Evolutionary conservation across 768 basidiomycete genomes (phyloP).

Genomic region (Pleurotus cornucopiae): DNA sequence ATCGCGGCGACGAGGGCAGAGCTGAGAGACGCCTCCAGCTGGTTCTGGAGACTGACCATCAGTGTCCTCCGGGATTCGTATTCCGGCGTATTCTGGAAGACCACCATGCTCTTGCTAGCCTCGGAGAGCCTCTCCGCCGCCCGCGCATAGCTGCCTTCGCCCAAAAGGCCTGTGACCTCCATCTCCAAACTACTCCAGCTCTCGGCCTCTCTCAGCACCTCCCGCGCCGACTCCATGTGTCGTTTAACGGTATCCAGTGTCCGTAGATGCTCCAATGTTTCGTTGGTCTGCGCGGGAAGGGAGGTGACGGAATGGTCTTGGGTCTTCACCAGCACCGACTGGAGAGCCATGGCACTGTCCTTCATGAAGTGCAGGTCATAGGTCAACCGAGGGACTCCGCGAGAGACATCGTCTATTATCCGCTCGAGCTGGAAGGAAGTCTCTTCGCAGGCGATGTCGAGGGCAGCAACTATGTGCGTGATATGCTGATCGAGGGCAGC

Average conservation of each 20-base stretch:
- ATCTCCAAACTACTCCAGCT: conserved; percentile 94
- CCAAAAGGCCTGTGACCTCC: conserved; percentile 83
- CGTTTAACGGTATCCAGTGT: conserved; percentile 79
- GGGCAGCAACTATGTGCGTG: conserved; percentile 67
- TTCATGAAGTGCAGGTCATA: conserved; percentile 98
- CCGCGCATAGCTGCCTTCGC: conserved; percentile 75
- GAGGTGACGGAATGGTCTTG: conserved; percentile 49
- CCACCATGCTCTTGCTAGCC: conserved; percentile 83
- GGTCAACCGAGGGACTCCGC: conserved; percentile 83
- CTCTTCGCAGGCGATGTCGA: conserved; percentile 86
- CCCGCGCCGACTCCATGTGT: conserved; percentile 85
- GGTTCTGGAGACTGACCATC: conserved; percentile 91
- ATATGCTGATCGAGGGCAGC: conserved; percentile 68
- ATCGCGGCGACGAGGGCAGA: conserved; percentile 89
- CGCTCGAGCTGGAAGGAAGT: conserved; percentile 84
- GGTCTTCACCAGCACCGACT: conserved; percentile 59
- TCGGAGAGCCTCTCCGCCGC: conserved; percentile 92
- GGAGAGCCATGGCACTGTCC: conserved; percentile 80
- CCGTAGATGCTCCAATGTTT: conserved; percentile 72
- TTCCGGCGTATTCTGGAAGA: conserved; percentile 90
- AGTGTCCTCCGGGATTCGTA: conserved; percentile 83
- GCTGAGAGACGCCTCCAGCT: conserved; percentile 88
- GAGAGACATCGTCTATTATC: conserved; percentile 88
- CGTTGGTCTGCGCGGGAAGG: conserved; percentile 53
- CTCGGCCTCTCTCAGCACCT: conserved; percentile 91